Conservation (phyloP, 768 basidiomycete genomes). For the Collybiopsis confluens region DNA sequence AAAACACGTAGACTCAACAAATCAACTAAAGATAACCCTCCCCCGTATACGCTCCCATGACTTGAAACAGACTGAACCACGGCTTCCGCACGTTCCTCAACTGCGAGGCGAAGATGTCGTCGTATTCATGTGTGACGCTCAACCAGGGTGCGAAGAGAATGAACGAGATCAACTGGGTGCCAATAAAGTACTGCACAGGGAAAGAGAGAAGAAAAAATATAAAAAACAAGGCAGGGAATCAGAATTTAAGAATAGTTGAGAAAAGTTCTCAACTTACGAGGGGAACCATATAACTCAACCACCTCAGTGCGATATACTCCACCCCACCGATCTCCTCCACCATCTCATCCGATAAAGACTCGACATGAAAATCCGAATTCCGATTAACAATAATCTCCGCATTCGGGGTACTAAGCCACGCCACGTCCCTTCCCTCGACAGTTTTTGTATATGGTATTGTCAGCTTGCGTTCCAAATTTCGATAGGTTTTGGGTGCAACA, state of each 20-base stretch:
- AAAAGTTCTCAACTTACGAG: conserved; percentile 24
- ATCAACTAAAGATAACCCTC: conserved; percentile 68
- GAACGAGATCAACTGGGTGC: conserved; percentile 51
- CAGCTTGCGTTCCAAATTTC: conserved; percentile 42
- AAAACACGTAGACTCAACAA: conserved; percentile 33
- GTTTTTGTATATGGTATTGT: conserved; percentile 49
- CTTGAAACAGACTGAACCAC: conserved; percentile 49
- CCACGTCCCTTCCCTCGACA: conserved; percentile 25
- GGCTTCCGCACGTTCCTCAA: conserved; percentile 47
- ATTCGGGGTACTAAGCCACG: conserved; percentile 30
- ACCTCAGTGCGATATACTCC: conserved; percentile 62
- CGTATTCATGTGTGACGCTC: conserved; percentile 36
- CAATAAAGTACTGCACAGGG: conserved; percentile 60
- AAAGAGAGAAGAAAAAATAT: no score
- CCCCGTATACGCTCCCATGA: conserved; percentile 57
- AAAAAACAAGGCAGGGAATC: no score
- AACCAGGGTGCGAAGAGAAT: conserved; percentile 63
- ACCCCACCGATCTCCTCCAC: conserved; percentile 72
- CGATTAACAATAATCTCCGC: conserved; percentile 48
- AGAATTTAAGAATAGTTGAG: not conserved
- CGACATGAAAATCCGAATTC: conserved; percentile 54
- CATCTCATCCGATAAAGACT: conserved; percentile 58
- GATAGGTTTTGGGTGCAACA: conserved; percentile 39
- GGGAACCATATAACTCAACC: conserved; percentile 48
- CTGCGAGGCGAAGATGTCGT: conserved; percentile 46